Conservation (phyloP, 2,329 filamentous ascomycete species). For the Xylaria sp. region DNA sequence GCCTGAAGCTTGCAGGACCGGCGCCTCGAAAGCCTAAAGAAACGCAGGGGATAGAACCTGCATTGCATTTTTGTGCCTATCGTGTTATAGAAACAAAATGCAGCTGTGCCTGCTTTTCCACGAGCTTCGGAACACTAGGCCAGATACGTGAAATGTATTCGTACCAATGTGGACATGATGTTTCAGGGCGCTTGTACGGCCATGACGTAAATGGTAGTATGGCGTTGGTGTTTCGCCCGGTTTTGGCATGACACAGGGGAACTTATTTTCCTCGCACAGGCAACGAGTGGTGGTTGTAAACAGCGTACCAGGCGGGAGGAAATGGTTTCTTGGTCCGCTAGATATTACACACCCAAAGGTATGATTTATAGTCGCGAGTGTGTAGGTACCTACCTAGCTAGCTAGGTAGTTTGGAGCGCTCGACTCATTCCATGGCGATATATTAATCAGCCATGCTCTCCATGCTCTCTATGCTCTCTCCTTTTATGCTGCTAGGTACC, state of each 20-base stretch:
- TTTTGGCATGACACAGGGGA: not conserved
- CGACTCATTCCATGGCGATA: not conserved
- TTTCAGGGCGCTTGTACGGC: not conserved
- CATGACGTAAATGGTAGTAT: conserved; percentile 2
- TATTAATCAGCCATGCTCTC: not conserved
- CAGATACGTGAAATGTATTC: not conserved
- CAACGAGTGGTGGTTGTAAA: too few relatives aligned
- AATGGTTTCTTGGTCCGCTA: not conserved
- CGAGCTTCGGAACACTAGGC: not conserved
- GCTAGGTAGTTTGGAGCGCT: not conserved
- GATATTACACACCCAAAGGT: too few relatives aligned
- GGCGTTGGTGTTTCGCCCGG: not conserved
- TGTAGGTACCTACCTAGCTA: too few relatives aligned
- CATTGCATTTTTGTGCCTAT: too few relatives aligned
- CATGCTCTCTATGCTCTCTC: too few relatives aligned
- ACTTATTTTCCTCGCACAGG: too few relatives aligned
- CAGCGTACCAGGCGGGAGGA: not conserved
- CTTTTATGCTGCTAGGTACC: too few relatives aligned
- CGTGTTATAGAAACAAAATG: not conserved
- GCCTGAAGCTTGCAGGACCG: not conserved
- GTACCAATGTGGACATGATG: not conserved
- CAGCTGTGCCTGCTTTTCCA: not conserved
- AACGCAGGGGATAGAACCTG: not conserved
- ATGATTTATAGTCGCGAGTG: too few relatives aligned
- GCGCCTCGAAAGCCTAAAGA: not conserved